phyloP scores from a whole-genome alignment of 495 filamentous ascomycete genomes.

The Hypoxylon fuscum region DNA sequence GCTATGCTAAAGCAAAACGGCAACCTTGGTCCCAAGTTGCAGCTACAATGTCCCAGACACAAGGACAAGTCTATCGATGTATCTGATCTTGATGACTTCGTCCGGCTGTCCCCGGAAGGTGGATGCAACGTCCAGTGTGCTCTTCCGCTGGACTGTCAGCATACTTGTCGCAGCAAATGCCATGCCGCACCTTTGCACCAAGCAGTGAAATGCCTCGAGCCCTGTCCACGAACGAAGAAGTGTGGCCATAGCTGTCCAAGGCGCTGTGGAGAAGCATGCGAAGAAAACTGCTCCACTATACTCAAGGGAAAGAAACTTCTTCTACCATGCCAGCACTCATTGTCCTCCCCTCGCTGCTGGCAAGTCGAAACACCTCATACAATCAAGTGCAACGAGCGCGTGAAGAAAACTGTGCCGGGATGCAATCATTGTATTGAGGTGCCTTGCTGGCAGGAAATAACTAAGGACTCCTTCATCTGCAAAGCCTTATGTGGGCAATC shows the following conservation, averaged over 20 bases:
- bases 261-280: constrained; percentile 65
- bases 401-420: constrained; percentile 55
- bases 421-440: constrained; percentile 65
- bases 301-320: constrained; percentile 40
- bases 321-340: constrained; percentile 69
- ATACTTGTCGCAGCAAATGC: constrained; percentile 70
- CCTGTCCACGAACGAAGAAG: constrained; percentile 57
- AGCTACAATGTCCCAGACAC: constrained; percentile 71
- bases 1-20: constrained; percentile 57
- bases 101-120: constrained; percentile 66
- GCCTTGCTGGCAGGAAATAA: constrained; percentile 60
- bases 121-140: constrained; percentile 66
- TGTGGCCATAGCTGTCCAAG: constrained; percentile 67
- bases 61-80: constrained; percentile 62
- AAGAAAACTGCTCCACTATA: constrained; percentile 54
- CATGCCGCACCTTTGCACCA: constrained; percentile 69
- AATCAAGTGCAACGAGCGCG: constrained; percentile 44
- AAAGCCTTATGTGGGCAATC: constrained; percentile 51
- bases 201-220: constrained; percentile 64
- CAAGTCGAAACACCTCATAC: constrained; percentile 25
- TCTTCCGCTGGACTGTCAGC: constrained; percentile 66
- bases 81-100: constrained; percentile 64
- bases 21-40: constrained; percentile 62
- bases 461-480: constrained; percentile 53
- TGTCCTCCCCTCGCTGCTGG: constrained; percentile 61